Percentiles rank a stretch among this genome's conserved stretches.
phyloP scores from a whole-genome alignment of 1,139 yeast genomes.

The Nakaseomyces uthaithaninus region DNA sequence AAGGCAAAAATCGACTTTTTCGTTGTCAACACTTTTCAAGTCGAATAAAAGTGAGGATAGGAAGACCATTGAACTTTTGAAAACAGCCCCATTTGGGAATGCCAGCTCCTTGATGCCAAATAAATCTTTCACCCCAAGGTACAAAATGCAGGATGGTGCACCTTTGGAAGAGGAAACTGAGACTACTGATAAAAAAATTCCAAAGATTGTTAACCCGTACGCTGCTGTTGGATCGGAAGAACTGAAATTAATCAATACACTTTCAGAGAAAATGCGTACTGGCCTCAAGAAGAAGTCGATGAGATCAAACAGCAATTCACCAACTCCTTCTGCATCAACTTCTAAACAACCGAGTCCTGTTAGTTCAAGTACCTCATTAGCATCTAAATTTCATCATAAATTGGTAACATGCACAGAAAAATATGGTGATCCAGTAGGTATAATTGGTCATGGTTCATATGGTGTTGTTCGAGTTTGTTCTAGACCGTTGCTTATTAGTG shows the following conservation, averaged over 20 bases:
- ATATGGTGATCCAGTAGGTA: conserved; percentile 55
- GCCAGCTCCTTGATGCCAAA: conserved; percentile 27
- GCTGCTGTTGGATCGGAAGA: conserved; percentile 56
- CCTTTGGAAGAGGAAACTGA: conserved; percentile 12
- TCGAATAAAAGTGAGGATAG: conserved; percentile 22
- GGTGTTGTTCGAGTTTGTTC: conserved; percentile 56
- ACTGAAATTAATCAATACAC: conserved; percentile 41
- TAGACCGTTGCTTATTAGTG: conserved; percentile 33
- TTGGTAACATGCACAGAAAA: conserved; percentile 33
- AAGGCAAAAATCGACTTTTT: conserved; percentile 23
- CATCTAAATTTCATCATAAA: conserved; percentile 20
- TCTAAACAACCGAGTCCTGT: conserved; percentile 8
- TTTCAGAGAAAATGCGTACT: conserved; percentile 38
- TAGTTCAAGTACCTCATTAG: conserved; percentile 9
- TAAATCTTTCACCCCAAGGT: conserved; percentile 3
- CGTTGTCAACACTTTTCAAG: conserved; percentile 28
- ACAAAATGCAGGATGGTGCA: conserved; percentile 5
- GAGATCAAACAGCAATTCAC: conserved; percentile 20
- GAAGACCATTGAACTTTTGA: conserved; percentile 6
- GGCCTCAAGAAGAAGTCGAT: conserved; percentile 14
- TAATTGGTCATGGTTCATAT: conserved; percentile 63
- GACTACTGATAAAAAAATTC: conserved; percentile 32
- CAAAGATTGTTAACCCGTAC: conserved; percentile 30
- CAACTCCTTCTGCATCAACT: conserved; percentile 11
- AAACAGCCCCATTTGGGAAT: conserved; percentile 15